Evolutionary conservation across 768 basidiomycete genomes (phyloP).

Genomic region (Auriscalpium microsporum): DNA sequence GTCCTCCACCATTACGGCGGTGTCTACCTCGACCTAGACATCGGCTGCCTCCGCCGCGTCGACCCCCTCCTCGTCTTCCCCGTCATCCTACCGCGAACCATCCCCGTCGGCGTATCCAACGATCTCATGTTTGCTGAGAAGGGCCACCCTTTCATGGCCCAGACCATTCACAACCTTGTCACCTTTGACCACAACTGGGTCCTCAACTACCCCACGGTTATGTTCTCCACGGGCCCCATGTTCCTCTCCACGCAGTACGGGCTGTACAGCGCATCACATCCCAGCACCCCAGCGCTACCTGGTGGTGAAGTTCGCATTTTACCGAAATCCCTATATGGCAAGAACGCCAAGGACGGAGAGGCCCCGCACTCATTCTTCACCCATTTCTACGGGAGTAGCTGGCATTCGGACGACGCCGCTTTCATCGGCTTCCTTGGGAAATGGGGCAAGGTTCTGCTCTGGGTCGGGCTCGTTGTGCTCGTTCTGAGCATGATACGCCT

Average conservation of each 20-base stretch:
- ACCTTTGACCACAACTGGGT: conserved; percentile 92
- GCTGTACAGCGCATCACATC: conserved; percentile 66
- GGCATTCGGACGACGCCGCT: conserved; percentile 98
- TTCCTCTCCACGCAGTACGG: conserved; percentile 94
- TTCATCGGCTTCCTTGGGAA: conserved; percentile 88
- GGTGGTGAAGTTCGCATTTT: conserved; percentile 77
- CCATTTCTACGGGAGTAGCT: conserved; percentile 97
- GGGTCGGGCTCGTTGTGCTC: conserved; percentile 67
- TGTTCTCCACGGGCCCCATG: conserved; percentile 99
- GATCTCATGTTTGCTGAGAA: conserved; percentile 92
- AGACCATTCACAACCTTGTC: conserved; percentile 86
- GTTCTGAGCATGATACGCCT: conserved; percentile 58
- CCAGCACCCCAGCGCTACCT: conserved; percentile 41
- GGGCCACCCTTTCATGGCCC: conserved; percentile 80
- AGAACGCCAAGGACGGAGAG: conserved; percentile 78
- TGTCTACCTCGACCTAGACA: conserved; percentile 92
- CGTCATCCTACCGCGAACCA: conserved; percentile 89
- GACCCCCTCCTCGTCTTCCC: conserved; percentile 82
- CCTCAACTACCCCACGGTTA: conserved; percentile 98
- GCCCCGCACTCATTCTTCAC: conserved; percentile 90
- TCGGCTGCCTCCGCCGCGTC: conserved; percentile 81
- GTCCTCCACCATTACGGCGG: conserved; percentile 94
- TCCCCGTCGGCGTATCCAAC: conserved; percentile 95
- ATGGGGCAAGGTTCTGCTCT: conserved; percentile 87
- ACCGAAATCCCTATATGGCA: conserved; percentile 96